phyloP scores from a whole-genome alignment of 2,329 filamentous ascomycete genomes.

The Botryotinia calthae region DNA sequence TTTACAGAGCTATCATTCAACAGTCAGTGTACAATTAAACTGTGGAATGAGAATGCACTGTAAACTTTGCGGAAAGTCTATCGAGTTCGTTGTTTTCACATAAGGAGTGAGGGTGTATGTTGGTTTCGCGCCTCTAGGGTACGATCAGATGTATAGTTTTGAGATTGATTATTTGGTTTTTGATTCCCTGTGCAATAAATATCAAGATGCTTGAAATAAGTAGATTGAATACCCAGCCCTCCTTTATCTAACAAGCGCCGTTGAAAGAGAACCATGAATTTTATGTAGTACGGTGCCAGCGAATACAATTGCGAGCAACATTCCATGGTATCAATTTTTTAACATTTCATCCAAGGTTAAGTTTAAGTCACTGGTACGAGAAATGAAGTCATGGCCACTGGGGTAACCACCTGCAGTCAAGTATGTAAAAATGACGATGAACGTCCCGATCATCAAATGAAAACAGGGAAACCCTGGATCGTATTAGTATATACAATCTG shows the following conservation, averaged over 20 bases:
- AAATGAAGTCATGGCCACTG: background rate
- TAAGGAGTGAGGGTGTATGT: background rate
- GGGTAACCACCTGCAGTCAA: background rate
- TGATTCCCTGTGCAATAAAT: no score
- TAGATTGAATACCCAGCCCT: background rate
- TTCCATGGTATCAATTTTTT: background rate
- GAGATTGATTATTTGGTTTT: background rate
- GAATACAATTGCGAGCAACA: background rate
- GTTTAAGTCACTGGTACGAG: background rate
- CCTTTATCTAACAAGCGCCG: background rate
- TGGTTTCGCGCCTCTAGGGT: background rate
- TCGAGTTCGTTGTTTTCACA: background rate
- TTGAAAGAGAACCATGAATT: no score
- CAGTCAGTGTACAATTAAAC: no score
- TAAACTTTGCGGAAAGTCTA: background rate
- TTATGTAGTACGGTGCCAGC: background rate
- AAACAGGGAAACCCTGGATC: slow-evolving; percentile 2
- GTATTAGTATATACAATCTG: background rate
- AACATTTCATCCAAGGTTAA: background rate
- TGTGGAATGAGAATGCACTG: background rate
- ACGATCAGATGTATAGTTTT: background rate
- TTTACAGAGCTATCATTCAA: background rate
- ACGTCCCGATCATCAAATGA: background rate
- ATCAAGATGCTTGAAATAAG: background rate
- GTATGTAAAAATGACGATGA: background rate